A percentile compares a stretch with the other conserved stretches of the same genome.
These are phyloP conservation scores for Trichoderma aggressivum DNA, from an alignment of 2,329 filamentous ascomycete genomes.

Conservation along the genomic window DNA sequence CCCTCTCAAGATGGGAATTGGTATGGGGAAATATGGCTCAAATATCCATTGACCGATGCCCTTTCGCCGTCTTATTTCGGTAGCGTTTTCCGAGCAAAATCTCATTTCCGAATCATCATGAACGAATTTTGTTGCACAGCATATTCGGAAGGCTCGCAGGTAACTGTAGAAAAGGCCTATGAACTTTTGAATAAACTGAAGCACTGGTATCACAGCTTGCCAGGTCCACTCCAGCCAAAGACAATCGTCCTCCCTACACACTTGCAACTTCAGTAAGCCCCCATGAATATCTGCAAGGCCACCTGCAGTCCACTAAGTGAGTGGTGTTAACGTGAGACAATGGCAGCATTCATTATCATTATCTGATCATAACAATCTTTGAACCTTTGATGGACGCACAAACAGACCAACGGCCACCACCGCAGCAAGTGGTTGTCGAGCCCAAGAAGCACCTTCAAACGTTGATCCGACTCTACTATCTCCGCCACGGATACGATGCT, in stretches of 20 bases:
- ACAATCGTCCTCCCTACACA: neutral
- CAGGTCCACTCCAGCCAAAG: neutral
- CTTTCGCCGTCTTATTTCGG: neutral
- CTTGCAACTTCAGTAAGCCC: neutral
- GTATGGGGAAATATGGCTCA: conserved; percentile 12
- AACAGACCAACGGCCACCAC: neutral
- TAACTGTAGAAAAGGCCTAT: neutral
- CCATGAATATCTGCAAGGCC: neutral
- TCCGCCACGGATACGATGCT: conserved; percentile 26
- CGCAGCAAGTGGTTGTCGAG: neutral
- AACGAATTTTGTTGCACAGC: neutral
- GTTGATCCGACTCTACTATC: conserved; percentile 24
- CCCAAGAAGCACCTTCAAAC: conserved; percentile 18
- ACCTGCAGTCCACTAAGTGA: neutral
- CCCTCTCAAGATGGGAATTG: neutral
- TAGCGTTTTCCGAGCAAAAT: neutral
- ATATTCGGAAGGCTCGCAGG: neutral
- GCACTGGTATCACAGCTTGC: neutral
- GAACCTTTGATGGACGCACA: neutral
- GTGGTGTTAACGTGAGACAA: neutral
- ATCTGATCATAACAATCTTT: neutral
- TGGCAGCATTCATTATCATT: neutral
- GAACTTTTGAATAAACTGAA: neutral
- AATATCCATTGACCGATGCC: neutral
- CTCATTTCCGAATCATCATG: neutral